Conservation (phyloP, 148 eudicot species). For the Chenopodium formosanum region DNA sequence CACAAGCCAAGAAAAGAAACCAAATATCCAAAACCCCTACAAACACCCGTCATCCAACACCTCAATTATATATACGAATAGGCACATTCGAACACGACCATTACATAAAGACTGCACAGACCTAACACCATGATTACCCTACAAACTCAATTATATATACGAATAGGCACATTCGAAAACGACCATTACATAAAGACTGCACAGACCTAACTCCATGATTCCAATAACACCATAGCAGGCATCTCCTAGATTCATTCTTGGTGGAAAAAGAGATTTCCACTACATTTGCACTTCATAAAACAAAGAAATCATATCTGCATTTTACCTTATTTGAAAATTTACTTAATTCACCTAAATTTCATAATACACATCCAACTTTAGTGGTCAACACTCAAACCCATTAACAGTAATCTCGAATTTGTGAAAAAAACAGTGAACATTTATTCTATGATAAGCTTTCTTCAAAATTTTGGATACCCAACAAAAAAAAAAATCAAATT, state of each 20-base stretch:
- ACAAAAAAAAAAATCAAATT: no score
- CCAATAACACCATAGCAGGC: neutral
- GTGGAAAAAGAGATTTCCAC: neutral
- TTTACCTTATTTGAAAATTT: neutral
- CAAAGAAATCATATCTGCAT: neutral
- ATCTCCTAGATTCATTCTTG: neutral
- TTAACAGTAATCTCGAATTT: neutral
- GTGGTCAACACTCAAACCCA: neutral
- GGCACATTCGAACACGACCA: no score
- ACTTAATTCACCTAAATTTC: neutral
- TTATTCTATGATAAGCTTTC: no score
- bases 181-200: neutral
- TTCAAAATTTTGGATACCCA: no score
- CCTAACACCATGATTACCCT: neutral
- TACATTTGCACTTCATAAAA: neutral
- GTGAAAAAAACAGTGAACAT: neutral
- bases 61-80: no score
- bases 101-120: neutral
- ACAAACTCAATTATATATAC: neutral
- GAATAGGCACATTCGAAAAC: no score
- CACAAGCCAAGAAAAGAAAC: neutral
- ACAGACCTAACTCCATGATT: neutral
- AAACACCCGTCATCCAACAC: neutral
- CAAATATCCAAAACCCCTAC: neutral
- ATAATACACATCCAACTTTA: neutral